phyloP scores from a whole-genome alignment of 164 flowering plant genomes.

The Vitis riparia region DNA sequence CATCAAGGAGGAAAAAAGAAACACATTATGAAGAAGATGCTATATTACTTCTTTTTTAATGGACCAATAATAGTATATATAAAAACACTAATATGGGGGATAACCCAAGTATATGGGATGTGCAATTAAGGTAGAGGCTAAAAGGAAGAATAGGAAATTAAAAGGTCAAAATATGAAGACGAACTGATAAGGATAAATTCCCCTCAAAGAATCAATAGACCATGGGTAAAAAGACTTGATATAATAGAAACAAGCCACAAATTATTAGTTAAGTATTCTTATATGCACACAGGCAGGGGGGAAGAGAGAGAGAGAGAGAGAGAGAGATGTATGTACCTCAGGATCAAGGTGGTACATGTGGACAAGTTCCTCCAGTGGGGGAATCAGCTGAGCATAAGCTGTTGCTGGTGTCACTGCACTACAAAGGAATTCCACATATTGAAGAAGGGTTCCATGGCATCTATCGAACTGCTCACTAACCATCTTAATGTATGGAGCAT shows the following conservation, averaged over 20 bases:
- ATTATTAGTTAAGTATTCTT: too few relatives aligned
- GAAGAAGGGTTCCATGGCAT: conserved; percentile 97
- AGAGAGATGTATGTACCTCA: conserved; percentile 54
- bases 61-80: too few relatives aligned
- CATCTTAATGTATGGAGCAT: conserved; percentile 96
- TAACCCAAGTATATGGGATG: not conserved
- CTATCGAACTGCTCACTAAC: conserved; percentile 97
- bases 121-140: not conserved
- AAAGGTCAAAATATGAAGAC: too few relatives aligned
- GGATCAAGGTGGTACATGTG: conserved; percentile 93
- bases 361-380: conserved; percentile 80
- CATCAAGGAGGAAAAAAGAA: conserved; percentile 6
- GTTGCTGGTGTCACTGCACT: conserved; percentile 74
- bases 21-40: not conserved
- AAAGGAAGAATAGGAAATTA: too few relatives aligned
- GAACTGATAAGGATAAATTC: not conserved
- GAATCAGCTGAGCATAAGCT: conserved; percentile 82
- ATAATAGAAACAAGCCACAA: too few relatives aligned
- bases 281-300: not conserved
- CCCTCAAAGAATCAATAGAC: too few relatives aligned
- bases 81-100: too few relatives aligned
- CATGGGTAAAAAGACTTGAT: too few relatives aligned
- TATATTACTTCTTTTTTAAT: too few relatives aligned
- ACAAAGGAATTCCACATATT: conserved; percentile 88
- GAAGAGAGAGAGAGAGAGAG: not conserved